Evolutionary conservation across 2,329 filamentous ascomycete species (phyloP), one percentile per base, ranked within the genome.

Genomic region (Clonostachys chloroleuca): DNA sequence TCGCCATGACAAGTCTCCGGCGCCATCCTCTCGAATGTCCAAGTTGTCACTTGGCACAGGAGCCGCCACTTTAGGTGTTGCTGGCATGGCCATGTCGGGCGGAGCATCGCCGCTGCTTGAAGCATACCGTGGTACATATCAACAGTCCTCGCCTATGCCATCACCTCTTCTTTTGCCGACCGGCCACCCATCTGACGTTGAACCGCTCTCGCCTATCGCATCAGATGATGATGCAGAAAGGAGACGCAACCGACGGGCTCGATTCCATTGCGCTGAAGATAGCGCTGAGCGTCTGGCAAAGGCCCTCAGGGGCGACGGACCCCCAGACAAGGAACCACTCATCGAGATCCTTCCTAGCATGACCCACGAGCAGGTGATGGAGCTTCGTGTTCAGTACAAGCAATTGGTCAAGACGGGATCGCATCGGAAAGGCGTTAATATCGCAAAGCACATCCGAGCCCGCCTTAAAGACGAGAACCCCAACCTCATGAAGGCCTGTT

Each of bases 131-230:
- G 92, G 92, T 37, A 96, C 92, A 1, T 97, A 95, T 58, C 92
- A 97, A 66, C 89, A 89, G 49, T 88, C 95, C 57, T 96, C 92
- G 0, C 92, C 92, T 0, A 96, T 96, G 89, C 92, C 92, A 0
- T 91, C 91, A 1, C 89, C 92, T 1, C 72, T 92, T 20, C 74
- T 84, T 57, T 59, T 83, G 5, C 65, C 81, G 4, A 68, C 72
- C 1, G 60, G 72, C 16, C 47, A 54, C 43, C 65, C 73, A 33
- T 72, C 77, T 35, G 73, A 83, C 10, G 55, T 78, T 24, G 78
- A 82, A 36, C 66, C 73, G 2, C 65, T 83, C 13, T 80, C 78
- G 0, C 77, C 81, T 0, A 59, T 75, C 10, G 63, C 67, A 45
- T 82, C 77, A 1, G 77, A 78, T 48, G 54, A 61, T 54, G 60